A percentile compares a stretch with the other conserved stretches of the same genome.
These are phyloP conservation scores for Colletotrichum sp. DNA, from an alignment of 2,329 filamentous ascomycete species.

Conservation along the genomic window DNA sequence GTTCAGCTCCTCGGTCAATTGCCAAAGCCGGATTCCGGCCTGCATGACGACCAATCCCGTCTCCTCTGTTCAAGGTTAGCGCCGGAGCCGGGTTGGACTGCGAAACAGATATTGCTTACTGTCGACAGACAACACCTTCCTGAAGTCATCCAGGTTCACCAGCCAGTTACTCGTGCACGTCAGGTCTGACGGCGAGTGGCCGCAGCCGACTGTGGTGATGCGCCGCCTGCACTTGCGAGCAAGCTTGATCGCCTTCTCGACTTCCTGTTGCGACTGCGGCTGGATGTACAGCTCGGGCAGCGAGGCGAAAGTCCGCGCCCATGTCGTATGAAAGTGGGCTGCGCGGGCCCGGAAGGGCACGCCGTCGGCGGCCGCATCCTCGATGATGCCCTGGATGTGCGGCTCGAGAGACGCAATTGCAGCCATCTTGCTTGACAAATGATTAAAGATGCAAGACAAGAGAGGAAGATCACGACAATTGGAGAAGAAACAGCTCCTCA, in stretches of 20 bases:
- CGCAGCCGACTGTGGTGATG: constrained; percentile 84
- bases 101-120: not conserved
- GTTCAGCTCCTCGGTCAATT: constrained; percentile 77
- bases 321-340: constrained; percentile 84
- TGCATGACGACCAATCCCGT: constrained; percentile 77
- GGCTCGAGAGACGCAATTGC: constrained; percentile 36
- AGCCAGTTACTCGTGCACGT: constrained; percentile 96
- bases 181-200: constrained; percentile 89
- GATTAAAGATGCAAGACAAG: not conserved
- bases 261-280: constrained; percentile 79
- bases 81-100: not conserved
- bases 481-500: not conserved
- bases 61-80: constrained; percentile 42
- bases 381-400: constrained; percentile 37
- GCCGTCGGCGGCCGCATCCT: constrained; percentile 32
- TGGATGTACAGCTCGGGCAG: constrained; percentile 91
- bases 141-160: constrained; percentile 87
- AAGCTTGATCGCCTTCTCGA: constrained; percentile 82
- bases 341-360: constrained; percentile 79
- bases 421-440: not conserved
- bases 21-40: constrained; percentile 84
- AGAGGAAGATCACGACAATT: not conserved
- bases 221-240: constrained; percentile 83
- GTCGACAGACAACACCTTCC: constrained; percentile 74
- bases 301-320: constrained; percentile 92